These are phyloP conservation scores for Russula virescens DNA, from an alignment of 768 basidiomycete genomes.

Conservation along the genomic window DNA sequence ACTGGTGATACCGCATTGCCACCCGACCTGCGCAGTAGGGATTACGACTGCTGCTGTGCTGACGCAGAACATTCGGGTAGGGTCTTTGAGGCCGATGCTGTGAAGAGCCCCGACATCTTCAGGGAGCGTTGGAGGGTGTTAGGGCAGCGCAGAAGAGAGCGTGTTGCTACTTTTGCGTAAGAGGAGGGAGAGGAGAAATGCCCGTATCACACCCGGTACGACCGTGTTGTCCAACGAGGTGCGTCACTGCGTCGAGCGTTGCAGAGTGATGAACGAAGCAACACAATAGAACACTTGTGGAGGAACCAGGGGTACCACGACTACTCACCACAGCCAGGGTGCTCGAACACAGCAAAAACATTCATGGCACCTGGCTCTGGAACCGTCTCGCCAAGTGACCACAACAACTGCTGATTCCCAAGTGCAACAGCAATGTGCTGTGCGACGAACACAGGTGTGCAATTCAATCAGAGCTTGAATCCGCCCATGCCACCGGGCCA, in stretches of 20 bases:
- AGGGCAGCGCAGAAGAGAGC: slow-evolving; percentile 40
- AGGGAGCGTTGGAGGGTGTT: slow-evolving; percentile 38
- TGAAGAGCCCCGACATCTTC: slow-evolving; percentile 40
- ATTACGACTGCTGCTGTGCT: slow-evolving; percentile 81
- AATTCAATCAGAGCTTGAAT: slow-evolving; percentile 25
- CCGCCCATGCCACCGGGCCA: slow-evolving; percentile 30
- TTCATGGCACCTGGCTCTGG: slow-evolving; percentile 45
- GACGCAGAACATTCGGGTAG: slow-evolving; percentile 81
- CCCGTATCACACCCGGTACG: slow-evolving; percentile 86
- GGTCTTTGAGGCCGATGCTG: slow-evolving; percentile 45
- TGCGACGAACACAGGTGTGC: slow-evolving; percentile 33
- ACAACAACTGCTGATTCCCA: slow-evolving; percentile 47
- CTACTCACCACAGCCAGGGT: slow-evolving; percentile 34
- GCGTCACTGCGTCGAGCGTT: slow-evolving; percentile 79
- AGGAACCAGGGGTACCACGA: neutral
- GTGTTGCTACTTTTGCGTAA: no score
- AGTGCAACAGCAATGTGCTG: slow-evolving; percentile 41
- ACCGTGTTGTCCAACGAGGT: slow-evolving; percentile 88
- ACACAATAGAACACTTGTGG: neutral
- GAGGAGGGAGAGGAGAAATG: slow-evolving; percentile 74
- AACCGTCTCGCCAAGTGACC: slow-evolving; percentile 37
- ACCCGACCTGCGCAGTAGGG: slow-evolving; percentile 68
- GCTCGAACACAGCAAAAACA: slow-evolving; percentile 41
- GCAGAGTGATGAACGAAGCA: neutral
- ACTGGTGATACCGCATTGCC: slow-evolving; percentile 36